Evolutionary conservation across 2,329 filamentous ascomycete genomes (phyloP).

Genomic region (Conoideocrella luteorostrata): DNA sequence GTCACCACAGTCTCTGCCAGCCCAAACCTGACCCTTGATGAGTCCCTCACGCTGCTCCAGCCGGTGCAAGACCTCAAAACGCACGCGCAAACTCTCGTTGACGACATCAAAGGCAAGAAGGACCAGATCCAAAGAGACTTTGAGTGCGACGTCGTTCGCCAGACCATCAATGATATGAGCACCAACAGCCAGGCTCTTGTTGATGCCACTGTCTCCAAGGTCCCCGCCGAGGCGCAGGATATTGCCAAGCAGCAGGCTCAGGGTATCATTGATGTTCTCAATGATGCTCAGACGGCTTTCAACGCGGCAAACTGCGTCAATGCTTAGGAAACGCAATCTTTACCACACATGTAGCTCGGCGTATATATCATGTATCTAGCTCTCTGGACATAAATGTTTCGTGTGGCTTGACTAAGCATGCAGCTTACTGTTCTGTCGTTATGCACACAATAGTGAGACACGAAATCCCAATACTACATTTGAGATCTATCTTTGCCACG

Average conservation of each 20-base stretch:
- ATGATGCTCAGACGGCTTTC: not conserved
- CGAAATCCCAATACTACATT: too few species aligned
- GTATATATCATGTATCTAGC: too few species aligned
- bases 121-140: not conserved
- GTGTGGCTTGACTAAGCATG: too few species aligned
- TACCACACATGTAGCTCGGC: too few species aligned
- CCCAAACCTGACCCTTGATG: not conserved
- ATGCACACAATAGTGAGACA: too few species aligned
- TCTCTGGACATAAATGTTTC: too few species aligned
- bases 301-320: not conserved
- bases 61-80: not conserved
- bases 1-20: not conserved
- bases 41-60: not conserved
- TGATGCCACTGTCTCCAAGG: not conserved
- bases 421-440: too few species aligned
- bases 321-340: not conserved
- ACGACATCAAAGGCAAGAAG: conserved; percentile 1
- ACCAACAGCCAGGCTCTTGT: not conserved
- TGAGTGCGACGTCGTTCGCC: not conserved
- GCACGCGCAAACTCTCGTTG: not conserved
- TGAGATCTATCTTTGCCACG: not conserved
- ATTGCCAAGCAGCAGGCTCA: not conserved
- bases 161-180: not conserved
- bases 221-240: not conserved
- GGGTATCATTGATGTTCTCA: not conserved